Base-by-base conservation (phyloP, 1,284 basidiomycete genomes). In the Trametes polyzona region DNA sequence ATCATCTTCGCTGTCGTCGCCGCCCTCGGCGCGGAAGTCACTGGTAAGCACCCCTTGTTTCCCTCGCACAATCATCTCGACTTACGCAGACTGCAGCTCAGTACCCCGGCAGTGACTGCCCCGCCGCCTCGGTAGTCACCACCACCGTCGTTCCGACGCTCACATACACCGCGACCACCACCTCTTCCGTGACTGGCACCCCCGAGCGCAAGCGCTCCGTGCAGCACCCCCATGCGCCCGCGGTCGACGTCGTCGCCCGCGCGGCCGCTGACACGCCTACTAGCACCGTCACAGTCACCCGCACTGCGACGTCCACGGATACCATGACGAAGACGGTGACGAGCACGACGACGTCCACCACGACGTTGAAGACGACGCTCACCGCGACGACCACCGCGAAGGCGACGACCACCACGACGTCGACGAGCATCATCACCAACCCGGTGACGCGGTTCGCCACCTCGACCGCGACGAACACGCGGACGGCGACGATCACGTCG, bases 241-340 rank as follows among this genome's bases (percentile, higher is more conserved):
- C 36, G 10, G 41, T 14, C 41, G 16, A 16, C 30, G 29, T 30
- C 24, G 17, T 46, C 26, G 33, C 27, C 4, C 30, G 14, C 14
- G 30, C 95, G 71, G 83, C 88, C 17, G 32, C 4, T 2, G 44
- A 21, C 21, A 92, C 35, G 12, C 29, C 52, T 1, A 54, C 44
- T 29, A 35, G 27, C 23, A 47, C 44, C 37, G 7, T 33, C 32
- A 40, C 44, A 14, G 16, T 32, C 29, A 40, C 37, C 12, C 19
- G 29, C 19, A 54, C 52, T 5, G 10, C 17, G 14, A 54, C 52
- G 1, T 23, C 24, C 9, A 40, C 44, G 11, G 44, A 12, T 2
- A 24, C 19, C 12, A 24, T 37, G 4, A 47, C 44, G 1, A 7
- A 4, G 17, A 54, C 44, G 4, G 44, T 47, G 1, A 54, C 52